Percentiles rank a stretch among this genome's conserved stretches.
Evolutionary conservation across 2,329 filamentous ascomycete species (phyloP).

Genomic region (Pseudonectria foliicola): DNA sequence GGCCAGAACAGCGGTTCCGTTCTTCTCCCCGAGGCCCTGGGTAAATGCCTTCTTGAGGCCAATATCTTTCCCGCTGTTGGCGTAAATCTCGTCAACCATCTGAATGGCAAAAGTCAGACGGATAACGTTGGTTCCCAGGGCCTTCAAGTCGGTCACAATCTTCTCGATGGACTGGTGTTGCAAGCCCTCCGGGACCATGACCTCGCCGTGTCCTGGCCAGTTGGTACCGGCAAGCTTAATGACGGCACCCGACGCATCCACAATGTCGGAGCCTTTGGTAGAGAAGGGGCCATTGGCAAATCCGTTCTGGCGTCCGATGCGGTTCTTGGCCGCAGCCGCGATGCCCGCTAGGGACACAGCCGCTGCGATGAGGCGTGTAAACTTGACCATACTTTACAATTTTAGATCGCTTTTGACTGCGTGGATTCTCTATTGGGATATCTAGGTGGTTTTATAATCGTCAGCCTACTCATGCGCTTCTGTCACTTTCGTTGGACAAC

Average conservation of each 20-base stretch:
- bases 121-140: conserved; percentile 55
- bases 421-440: too few species aligned
- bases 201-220: conserved; percentile 54
- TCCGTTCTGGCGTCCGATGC: background rate
- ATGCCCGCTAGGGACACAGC: background rate
- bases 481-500: too few species aligned
- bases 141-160: conserved; percentile 50
- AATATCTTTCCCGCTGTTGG: conserved; percentile 39
- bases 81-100: conserved; percentile 53
- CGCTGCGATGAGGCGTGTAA: background rate
- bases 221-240: conserved; percentile 50
- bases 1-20: conserved; percentile 43
- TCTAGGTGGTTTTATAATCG: too few species aligned
- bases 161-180: conserved; percentile 51
- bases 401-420: background rate
- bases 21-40: conserved; percentile 40
- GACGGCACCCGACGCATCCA: conserved; percentile 33
- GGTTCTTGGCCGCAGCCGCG: background rate
- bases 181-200: conserved; percentile 60
- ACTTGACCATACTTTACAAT: conserved; percentile 1
- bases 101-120: conserved; percentile 58
- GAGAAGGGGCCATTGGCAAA: conserved; percentile 29
- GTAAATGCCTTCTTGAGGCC: conserved; percentile 38
- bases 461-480: too few species aligned
- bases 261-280: conserved; percentile 34